Conservation (phyloP, 148 eudicot species). For the Rhododendron williamsianum region DNA sequence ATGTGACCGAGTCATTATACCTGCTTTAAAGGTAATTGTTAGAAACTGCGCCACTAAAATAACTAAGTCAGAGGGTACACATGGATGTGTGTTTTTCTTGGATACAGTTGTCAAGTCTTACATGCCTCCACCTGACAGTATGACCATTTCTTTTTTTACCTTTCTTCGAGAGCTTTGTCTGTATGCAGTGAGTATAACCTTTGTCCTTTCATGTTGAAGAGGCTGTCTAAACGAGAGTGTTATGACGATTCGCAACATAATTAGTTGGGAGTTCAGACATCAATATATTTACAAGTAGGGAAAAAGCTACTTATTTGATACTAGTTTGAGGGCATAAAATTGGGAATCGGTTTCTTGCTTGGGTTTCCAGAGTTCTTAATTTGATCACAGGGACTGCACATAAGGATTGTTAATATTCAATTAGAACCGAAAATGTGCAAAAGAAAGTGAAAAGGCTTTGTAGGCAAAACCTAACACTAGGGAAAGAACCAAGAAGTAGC, state of each 20-base stretch:
- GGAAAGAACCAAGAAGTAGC: background rate
- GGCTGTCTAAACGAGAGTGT: background rate
- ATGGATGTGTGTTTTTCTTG: background rate
- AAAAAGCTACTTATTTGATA: background rate
- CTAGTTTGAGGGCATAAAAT: background rate
- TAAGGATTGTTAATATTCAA: background rate
- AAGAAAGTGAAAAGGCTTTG: background rate
- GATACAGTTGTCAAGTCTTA: background rate
- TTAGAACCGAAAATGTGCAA: background rate
- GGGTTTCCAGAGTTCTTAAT: background rate
- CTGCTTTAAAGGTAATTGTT: conserved; percentile 69
- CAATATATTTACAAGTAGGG: background rate
- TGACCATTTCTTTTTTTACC: background rate
- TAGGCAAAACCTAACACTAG: background rate
- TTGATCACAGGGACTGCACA: background rate
- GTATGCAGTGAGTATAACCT: background rate
- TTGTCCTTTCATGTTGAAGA: background rate
- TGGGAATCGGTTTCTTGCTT: background rate
- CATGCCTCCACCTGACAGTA: background rate
- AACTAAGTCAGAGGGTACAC: background rate
- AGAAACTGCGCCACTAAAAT: background rate
- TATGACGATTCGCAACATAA: background rate
- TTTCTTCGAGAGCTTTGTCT: background rate
- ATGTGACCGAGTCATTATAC: conserved; percentile 78
- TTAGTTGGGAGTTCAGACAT: background rate